Evolutionary conservation across 768 basidiomycete species (phyloP).

Genomic region (Infundibulicybe gibba): DNA sequence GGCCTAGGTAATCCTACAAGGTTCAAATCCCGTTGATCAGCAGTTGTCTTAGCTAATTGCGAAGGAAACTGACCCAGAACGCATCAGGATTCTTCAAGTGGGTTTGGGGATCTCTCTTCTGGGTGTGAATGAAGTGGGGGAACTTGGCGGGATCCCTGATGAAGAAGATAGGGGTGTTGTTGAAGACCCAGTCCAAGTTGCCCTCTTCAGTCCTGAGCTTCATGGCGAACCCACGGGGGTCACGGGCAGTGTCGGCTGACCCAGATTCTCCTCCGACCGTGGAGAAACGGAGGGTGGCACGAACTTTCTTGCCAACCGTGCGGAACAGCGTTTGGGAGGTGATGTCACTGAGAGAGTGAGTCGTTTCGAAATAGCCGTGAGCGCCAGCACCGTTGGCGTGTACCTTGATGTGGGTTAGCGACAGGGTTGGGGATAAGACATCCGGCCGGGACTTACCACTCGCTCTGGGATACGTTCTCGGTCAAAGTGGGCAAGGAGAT

Average conservation of each 20-base stretch:
- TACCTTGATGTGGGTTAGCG: constrained; percentile 47
- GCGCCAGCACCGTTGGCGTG: constrained; percentile 93
- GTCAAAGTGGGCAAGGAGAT: constrained; percentile 88
- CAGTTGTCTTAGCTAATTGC: not conserved
- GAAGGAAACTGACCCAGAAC: constrained; percentile 60
- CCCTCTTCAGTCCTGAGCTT: constrained; percentile 90
- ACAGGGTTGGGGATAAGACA: not conserved
- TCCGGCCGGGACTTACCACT: constrained; percentile 48
- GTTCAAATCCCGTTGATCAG: constrained; percentile 14
- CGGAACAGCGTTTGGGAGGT: constrained; percentile 69
- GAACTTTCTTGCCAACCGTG: constrained; percentile 63
- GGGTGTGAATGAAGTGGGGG: constrained; percentile 93
- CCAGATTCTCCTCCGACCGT: constrained; percentile 90
- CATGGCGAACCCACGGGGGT: constrained; percentile 90
- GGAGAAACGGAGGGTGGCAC: constrained; percentile 83
- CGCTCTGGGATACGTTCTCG: constrained; percentile 96
- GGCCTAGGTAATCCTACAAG: constrained; percentile 76
- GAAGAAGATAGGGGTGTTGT: constrained; percentile 92
- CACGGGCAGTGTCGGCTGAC: constrained; percentile 88
- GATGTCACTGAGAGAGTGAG: constrained; percentile 80
- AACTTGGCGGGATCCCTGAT: constrained; percentile 86
- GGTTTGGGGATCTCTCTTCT: constrained; percentile 89
- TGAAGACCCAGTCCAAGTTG: constrained; percentile 90
- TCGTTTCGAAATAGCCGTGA: constrained; percentile 90
- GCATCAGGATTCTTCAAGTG: constrained; percentile 85